A percentile compares a stretch with the other conserved stretches of the same genome.
These are phyloP conservation scores for Phragmites australis DNA, from an alignment of 176 grass and related monocot genomes.

Conservation along the genomic window DNA sequence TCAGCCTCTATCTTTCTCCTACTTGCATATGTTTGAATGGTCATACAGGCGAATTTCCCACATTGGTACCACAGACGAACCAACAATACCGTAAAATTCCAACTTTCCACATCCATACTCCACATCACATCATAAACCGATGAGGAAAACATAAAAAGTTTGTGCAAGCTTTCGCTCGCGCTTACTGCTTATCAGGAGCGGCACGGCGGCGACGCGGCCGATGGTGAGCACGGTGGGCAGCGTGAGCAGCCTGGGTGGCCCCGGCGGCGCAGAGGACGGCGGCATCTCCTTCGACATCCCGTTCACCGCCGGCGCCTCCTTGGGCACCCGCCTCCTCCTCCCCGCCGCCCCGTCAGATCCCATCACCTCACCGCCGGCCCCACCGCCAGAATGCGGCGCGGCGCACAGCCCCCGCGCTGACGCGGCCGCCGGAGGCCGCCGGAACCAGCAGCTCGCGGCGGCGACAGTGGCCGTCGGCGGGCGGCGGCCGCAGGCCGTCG, in stretches of 20 bases:
- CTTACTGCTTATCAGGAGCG: conserved; percentile 87
- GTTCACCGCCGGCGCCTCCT: conserved; percentile 33
- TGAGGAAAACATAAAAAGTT: background rate
- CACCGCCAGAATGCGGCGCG: conserved; percentile 40
- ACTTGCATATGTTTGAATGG: background rate
- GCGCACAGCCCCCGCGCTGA: conserved; percentile 49
- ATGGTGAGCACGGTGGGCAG: conserved; percentile 92
- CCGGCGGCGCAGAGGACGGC: background rate
- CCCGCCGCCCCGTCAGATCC: conserved; percentile 42
- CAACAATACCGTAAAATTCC: background rate
- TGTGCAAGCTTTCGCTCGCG: background rate
- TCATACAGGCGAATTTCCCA: background rate
- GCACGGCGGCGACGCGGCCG: conserved; percentile 85
- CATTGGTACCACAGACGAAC: background rate
- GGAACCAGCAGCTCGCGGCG: conserved; percentile 39
- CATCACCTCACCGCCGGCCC: conserved; percentile 44
- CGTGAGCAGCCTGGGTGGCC: conserved; percentile 60
- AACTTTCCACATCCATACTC: background rate
- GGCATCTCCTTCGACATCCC: conserved; percentile 34
- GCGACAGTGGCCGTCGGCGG: background rate
- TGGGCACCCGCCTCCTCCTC: conserved; percentile 39
- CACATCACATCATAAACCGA: background rate
- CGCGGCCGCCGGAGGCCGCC: conserved; percentile 33
- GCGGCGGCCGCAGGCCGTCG: background rate
- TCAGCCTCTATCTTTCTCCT: background rate